Evolutionary conservation across 225 moss, liverwort and hornwort species (phyloP).

Genomic region (Asterella californica): DNA sequence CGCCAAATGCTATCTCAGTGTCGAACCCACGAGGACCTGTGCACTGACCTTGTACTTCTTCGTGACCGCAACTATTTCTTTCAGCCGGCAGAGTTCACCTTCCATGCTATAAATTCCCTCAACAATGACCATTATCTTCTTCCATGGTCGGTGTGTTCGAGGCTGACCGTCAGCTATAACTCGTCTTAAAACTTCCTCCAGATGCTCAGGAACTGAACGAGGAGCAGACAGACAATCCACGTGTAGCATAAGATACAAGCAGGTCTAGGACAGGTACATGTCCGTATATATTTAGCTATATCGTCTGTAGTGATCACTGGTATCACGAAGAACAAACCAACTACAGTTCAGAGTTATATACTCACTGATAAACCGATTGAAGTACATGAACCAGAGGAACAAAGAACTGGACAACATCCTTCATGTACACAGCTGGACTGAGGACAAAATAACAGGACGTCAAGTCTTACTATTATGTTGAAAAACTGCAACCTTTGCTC

Average conservation of each 20-base stretch:
- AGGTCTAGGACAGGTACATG: no score
- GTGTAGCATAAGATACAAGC: background rate
- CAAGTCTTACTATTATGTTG: conserved; percentile 61
- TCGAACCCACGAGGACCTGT: background rate
- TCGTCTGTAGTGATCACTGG: no score
- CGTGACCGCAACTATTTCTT: conserved; percentile 75
- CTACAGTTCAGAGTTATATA: background rate
- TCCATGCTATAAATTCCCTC: conserved; percentile 99
- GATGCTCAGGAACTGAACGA: conserved; percentile 63
- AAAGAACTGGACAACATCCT: background rate
- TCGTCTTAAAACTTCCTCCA: conserved; percentile 77
- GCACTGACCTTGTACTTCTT: conserved; percentile 80
- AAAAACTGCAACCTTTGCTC: conserved; percentile 87
- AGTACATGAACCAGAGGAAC: background rate
- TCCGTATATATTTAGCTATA: no score
- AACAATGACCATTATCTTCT: conserved; percentile 87
- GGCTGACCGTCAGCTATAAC: conserved; percentile 89
- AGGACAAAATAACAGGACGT: background rate
- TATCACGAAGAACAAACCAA: background rate
- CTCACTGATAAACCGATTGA: background rate
- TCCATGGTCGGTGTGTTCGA: conserved; percentile 96
- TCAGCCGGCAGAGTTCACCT: conserved; percentile 82
- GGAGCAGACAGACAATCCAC: background rate
- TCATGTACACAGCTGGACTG: background rate
- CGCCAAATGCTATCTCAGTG: no score